These are phyloP conservation scores for Lineolata rhizophorae DNA, from an alignment of 495 filamentous ascomycete genomes.

Conservation along the genomic window DNA sequence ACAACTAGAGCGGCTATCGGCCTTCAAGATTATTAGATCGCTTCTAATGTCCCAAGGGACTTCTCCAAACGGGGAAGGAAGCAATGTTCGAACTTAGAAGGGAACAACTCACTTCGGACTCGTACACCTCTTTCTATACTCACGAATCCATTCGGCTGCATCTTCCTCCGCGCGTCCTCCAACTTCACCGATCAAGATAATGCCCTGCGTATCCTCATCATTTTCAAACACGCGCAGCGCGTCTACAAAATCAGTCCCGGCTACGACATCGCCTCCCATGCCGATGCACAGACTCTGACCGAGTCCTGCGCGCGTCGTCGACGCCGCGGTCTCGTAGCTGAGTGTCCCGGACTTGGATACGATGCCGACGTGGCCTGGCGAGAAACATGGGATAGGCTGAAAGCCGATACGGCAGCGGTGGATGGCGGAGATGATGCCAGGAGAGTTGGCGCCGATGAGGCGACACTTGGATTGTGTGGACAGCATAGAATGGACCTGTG, in stretches of 20 bases:
- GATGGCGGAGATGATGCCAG: conserved; percentile 69
- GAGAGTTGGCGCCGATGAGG: conserved; percentile 68
- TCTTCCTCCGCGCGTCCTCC: conserved; percentile 66
- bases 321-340: conserved; percentile 73
- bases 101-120: conserved; percentile 41
- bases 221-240: conserved; percentile 50
- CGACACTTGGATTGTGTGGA: conserved; percentile 61
- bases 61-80: neutral
- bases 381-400: conserved; percentile 59
- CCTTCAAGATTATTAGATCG: conserved; percentile 21
- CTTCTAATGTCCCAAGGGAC: conserved; percentile 3
- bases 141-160: conserved; percentile 57
- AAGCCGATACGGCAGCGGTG: conserved; percentile 73
- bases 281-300: conserved; percentile 76
- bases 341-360: conserved; percentile 76
- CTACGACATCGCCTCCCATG: conserved; percentile 69
- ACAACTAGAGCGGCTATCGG: conserved; percentile 65
- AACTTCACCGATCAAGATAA: conserved; percentile 69
- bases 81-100: neutral
- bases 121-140: conserved; percentile 33
- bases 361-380: conserved; percentile 56
- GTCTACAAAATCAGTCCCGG: conserved; percentile 65
- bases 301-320: conserved; percentile 57
- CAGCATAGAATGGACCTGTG: conserved; percentile 54
- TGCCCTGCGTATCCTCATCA: conserved; percentile 58